These are phyloP conservation scores for Pseudopithomyces chartarum DNA, from an alignment of 2,329 filamentous ascomycete genomes.

Conservation along the genomic window DNA sequence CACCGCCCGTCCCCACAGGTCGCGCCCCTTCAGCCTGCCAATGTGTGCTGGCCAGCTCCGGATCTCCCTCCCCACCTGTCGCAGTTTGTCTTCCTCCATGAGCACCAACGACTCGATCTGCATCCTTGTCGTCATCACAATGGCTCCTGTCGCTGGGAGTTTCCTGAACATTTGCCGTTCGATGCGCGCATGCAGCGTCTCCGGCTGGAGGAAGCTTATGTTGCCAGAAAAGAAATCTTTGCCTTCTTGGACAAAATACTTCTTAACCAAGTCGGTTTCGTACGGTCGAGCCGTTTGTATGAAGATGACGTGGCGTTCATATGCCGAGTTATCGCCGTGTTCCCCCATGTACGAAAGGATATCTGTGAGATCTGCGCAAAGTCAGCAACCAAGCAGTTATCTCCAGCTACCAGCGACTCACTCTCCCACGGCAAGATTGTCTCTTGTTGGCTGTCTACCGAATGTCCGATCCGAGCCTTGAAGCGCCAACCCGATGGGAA, in stretches of 20 bases:
- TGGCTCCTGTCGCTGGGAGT: slow-evolving; percentile 49
- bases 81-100: slow-evolving; percentile 14
- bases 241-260: slow-evolving; percentile 53
- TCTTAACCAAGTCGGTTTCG: slow-evolving; percentile 44
- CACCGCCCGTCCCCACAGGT: slow-evolving; percentile 29
- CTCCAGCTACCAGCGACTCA: slow-evolving; percentile 51
- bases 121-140: slow-evolving; percentile 58
- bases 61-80: slow-evolving; percentile 24
- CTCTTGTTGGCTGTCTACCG: slow-evolving; percentile 53
- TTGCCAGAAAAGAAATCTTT: slow-evolving; percentile 39
- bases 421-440: slow-evolving; percentile 57
- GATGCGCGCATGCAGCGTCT: slow-evolving; percentile 53
- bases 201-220: slow-evolving; percentile 29
- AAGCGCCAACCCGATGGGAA: slow-evolving; percentile 61
- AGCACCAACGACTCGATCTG: slow-evolving; percentile 42
- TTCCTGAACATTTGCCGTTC: slow-evolving; percentile 58
- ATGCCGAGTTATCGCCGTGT: slow-evolving; percentile 48
- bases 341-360: slow-evolving; percentile 52
- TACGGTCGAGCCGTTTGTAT: slow-evolving; percentile 51
- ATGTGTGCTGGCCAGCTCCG: slow-evolving; percentile 27
- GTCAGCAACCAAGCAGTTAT: slow-evolving; percentile 10
- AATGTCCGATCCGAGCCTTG: slow-evolving; percentile 54
- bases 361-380: slow-evolving; percentile 16
- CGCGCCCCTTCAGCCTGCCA: slow-evolving; percentile 28
- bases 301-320: slow-evolving; percentile 58